phyloP scores from a whole-genome alignment of 108 stramenopile genomes.

The Nitzschia sp. region DNA sequence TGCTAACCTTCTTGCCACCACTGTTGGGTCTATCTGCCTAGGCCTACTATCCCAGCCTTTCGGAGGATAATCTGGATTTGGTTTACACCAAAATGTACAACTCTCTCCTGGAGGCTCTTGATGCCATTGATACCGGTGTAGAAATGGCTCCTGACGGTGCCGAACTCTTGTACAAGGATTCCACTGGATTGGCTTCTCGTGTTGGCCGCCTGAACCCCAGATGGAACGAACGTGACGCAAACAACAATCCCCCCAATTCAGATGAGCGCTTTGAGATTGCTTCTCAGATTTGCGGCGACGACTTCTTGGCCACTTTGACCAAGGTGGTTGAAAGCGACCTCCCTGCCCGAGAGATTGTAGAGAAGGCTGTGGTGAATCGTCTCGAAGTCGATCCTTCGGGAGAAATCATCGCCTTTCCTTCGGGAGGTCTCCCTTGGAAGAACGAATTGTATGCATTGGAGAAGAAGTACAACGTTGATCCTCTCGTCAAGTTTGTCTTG shows the following conservation, averaged over 20 bases:
- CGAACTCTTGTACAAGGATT: conserved; percentile 72
- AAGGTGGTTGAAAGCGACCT: conserved; percentile 88
- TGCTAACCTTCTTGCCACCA: no score
- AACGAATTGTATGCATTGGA: conserved; percentile 93
- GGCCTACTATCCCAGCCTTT: conserved; percentile 64
- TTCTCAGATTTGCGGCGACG: conserved; percentile 78
- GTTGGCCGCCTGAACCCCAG: conserved; percentile 88
- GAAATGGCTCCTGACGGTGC: conserved; percentile 59
- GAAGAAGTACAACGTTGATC: conserved; percentile 50
- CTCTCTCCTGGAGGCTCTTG: conserved; percentile 92
- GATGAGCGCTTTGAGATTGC: conserved; percentile 92
- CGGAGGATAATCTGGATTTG: conserved; percentile 51
- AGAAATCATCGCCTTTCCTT: conserved; percentile 71
- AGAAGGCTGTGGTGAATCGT: conserved; percentile 68
- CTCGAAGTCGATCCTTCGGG: conserved; percentile 73
- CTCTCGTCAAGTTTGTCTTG: conserved; percentile 90
- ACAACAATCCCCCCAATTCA: conserved; percentile 47
- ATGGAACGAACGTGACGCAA: conserved; percentile 87
- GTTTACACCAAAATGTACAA: conserved; percentile 82
- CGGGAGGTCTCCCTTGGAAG: conserved; percentile 92
- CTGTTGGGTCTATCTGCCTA: not conserved
- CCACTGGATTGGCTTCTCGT: conserved; percentile 82
- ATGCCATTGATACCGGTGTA: conserved; percentile 99
- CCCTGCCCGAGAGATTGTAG: conserved; percentile 87
- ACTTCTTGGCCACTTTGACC: conserved; percentile 75